A percentile compares a stretch with the other conserved stretches of the same genome.
These are phyloP conservation scores for Volutella citrinella DNA, from an alignment of 2,329 filamentous ascomycete genomes.

Conservation along the genomic window DNA sequence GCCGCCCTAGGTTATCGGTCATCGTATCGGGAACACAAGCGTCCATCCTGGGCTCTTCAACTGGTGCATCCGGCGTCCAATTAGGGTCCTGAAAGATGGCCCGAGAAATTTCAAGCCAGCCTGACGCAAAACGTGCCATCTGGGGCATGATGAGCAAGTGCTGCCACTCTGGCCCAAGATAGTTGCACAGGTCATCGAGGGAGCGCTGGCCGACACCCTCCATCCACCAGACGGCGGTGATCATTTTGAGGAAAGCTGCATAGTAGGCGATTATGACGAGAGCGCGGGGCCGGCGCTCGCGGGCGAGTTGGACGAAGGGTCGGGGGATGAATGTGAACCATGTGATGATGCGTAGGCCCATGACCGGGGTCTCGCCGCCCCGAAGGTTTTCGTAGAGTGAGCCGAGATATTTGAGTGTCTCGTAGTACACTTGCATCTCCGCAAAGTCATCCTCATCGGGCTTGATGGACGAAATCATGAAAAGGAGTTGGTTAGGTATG, in stretches of 20 bases:
- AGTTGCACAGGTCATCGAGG: constrained; percentile 40
- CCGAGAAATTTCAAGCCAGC: constrained; percentile 35
- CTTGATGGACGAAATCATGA: constrained; percentile 46
- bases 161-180: constrained; percentile 40
- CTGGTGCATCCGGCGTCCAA: too few relatives aligned
- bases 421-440: constrained; percentile 40
- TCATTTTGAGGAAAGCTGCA: constrained; percentile 47
- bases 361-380: constrained; percentile 40
- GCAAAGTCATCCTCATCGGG: constrained; percentile 40
- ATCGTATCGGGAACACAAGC: constrained; percentile 13
- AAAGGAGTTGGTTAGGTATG: constrained; percentile 47
- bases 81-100: constrained; percentile 42
- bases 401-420: constrained; percentile 47
- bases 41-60: too few relatives aligned
- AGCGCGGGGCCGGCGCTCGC: constrained; percentile 40
- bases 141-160: constrained; percentile 40
- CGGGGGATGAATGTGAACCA: constrained; percentile 50
- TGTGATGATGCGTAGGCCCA: constrained; percentile 49
- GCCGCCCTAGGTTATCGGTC: constrained; percentile 21
- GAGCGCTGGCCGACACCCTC: constrained; percentile 43
- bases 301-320: constrained; percentile 42
- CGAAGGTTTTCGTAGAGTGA: constrained; percentile 49
- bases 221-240: constrained; percentile 48
- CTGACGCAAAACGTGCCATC: constrained; percentile 32
- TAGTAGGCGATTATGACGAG: constrained; percentile 53